These are phyloP conservation scores for Taphrina flavorubra DNA, from an alignment of 1,139 yeast genomes.

Conservation along the genomic window DNA sequence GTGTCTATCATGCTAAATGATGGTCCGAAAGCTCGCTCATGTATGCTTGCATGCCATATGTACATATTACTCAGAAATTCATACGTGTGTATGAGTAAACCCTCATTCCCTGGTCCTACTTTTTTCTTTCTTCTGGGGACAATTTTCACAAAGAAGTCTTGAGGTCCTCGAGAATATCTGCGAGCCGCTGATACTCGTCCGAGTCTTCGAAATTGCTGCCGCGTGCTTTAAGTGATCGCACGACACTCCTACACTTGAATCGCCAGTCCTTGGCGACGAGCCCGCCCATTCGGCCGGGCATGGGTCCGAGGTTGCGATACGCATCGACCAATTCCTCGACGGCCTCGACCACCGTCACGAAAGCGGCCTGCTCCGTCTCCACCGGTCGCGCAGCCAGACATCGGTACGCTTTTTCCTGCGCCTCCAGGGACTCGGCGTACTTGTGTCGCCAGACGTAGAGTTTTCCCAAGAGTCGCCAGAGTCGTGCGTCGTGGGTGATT, in stretches of 20 bases:
- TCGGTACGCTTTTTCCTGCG: slow-evolving; percentile 85
- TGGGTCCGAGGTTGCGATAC: slow-evolving; percentile 82
- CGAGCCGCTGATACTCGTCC: slow-evolving; percentile 32
- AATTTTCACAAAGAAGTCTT: slow-evolving; percentile 4
- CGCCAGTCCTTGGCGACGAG: slow-evolving; percentile 91
- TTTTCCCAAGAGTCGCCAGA: slow-evolving; percentile 83
- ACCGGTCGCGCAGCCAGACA: slow-evolving; percentile 63
- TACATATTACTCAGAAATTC: neutral
- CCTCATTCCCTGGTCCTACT: too few relatives aligned
- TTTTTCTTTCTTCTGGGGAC: neutral
- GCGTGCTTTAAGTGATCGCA: slow-evolving; percentile 40
- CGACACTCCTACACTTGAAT: slow-evolving; percentile 66
- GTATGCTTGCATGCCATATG: slow-evolving; percentile 9
- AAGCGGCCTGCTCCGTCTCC: slow-evolving; percentile 64
- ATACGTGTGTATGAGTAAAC: neutral
- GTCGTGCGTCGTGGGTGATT: slow-evolving; percentile 70
- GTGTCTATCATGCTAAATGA: neutral
- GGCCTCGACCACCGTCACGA: slow-evolving; percentile 78
- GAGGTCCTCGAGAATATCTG: slow-evolving; percentile 25
- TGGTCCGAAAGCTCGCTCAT: too few relatives aligned
- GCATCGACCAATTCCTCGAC: slow-evolving; percentile 77
- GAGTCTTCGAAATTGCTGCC: slow-evolving; percentile 39
- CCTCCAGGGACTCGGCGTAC: slow-evolving; percentile 87
- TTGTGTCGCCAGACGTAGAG: slow-evolving; percentile 85
- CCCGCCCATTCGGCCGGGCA: slow-evolving; percentile 83